Conservation (phyloP, 352 stramenopile genomes). For the Phytophthora quininea region DNA sequence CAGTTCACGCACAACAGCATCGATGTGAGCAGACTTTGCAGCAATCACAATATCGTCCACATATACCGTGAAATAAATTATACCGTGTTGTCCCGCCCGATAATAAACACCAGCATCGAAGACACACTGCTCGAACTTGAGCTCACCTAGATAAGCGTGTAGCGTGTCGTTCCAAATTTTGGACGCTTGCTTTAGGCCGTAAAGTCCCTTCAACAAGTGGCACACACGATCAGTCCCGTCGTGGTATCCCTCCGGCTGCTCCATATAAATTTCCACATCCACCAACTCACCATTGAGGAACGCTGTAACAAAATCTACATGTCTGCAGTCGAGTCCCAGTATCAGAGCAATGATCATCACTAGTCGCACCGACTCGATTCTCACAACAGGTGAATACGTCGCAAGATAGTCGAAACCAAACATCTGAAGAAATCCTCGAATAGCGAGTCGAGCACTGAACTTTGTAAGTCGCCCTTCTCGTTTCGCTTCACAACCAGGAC, state of each 20-base stretch:
- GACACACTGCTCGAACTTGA: slow-evolving; percentile 9
- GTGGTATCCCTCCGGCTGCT: slow-evolving; percentile 6
- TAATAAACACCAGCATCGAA: slow-evolving; percentile 21
- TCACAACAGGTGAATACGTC: slow-evolving; percentile 8
- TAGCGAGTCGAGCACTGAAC: background rate
- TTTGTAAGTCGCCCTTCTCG: background rate
- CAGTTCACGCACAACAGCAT: slow-evolving; percentile 7
- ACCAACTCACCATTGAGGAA: slow-evolving; percentile 12
- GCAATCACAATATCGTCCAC: slow-evolving; percentile 21
- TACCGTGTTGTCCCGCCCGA: background rate
- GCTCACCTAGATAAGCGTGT: slow-evolving; percentile 1
- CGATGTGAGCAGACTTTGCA: background rate
- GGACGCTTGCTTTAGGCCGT: slow-evolving; percentile 10
- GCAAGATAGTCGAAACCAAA: background rate
- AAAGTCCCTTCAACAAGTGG: slow-evolving; percentile 9
- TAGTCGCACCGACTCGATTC: slow-evolving; percentile 1
- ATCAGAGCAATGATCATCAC: slow-evolving; percentile 8
- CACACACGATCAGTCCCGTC: slow-evolving; percentile 12
- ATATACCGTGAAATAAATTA: slow-evolving; percentile 16
- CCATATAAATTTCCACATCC: slow-evolving; percentile 18
- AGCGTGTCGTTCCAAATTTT: slow-evolving; percentile 13
- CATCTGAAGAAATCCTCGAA: background rate
- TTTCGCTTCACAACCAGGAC: slow-evolving; percentile 4
- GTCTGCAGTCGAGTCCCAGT: background rate
- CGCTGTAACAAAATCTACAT: slow-evolving; percentile 17